phyloP scores from a whole-genome alignment of 1,284 basidiomycete genomes.

The Cryptococcus sp. region DNA sequence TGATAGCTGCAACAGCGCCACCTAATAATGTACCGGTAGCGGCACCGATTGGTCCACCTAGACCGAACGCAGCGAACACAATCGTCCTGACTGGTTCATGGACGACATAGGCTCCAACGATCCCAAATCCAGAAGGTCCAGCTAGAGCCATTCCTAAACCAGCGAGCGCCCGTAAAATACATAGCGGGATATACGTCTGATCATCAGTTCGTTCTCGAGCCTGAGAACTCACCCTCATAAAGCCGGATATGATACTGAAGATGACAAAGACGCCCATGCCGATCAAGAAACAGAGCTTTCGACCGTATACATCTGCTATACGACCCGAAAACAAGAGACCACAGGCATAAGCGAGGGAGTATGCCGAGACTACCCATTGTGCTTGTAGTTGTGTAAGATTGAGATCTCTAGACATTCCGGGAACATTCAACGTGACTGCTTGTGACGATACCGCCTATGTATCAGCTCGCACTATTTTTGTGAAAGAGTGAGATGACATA shows the following conservation, averaged over 20 bases:
- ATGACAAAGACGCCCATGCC: slow-evolving; percentile 21
- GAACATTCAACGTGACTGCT: slow-evolving; percentile 30
- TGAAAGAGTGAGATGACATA: background rate
- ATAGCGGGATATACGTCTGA: slow-evolving; percentile 18
- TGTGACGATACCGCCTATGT: slow-evolving; percentile 1
- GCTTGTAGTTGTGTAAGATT: slow-evolving; percentile 31
- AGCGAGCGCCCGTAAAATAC: slow-evolving; percentile 24
- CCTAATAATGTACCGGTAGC: slow-evolving; percentile 10
- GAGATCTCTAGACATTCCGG: slow-evolving; percentile 38
- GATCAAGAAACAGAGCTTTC: slow-evolving; percentile 37
- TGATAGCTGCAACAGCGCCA: slow-evolving; percentile 9
- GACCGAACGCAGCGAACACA: slow-evolving; percentile 10
- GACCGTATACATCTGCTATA: slow-evolving; percentile 46
- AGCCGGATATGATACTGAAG: slow-evolving; percentile 18
- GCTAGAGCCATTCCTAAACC: slow-evolving; percentile 26
- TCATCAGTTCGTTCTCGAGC: background rate
- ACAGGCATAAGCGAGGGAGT: slow-evolving; percentile 44
- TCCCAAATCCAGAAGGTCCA: slow-evolving; percentile 25
- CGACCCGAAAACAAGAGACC: slow-evolving; percentile 44
- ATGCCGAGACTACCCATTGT: slow-evolving; percentile 45
- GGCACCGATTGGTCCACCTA: slow-evolving; percentile 15
- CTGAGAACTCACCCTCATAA: slow-evolving; percentile 7
- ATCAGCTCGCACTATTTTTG: background rate
- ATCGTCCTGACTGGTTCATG: slow-evolving; percentile 10
- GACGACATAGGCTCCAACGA: slow-evolving; percentile 18